Evolutionary conservation across 306 rosid species (phyloP), one percentile per base, ranked within the genome.

Genomic region (Benincasa hispida): DNA sequence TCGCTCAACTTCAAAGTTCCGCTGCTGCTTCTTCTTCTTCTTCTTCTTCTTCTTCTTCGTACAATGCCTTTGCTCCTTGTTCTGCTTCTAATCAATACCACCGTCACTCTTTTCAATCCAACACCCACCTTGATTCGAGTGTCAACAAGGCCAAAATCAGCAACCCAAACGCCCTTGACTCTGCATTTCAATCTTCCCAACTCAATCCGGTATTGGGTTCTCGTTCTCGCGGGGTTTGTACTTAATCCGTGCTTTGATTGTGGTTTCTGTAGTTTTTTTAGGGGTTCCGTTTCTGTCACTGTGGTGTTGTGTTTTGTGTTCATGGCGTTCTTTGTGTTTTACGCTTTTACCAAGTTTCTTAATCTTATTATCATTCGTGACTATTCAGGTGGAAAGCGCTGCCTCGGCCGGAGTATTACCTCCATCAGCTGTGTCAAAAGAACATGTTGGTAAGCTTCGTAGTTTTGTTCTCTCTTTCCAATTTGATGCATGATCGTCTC

Each of bases 1-100:
- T 91, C 78, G 87, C 97, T 81, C 96, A 86, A 35, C 81, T 77
- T 50, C 77, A 37, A 8, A 27, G 45, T 28, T 27, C 80, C 9
- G 24, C 80, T 76, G 37, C 77, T 37, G 3, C 45, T 8, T 37
- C 42, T 37, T 37, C 42, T 37, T 37, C 41, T 35, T 35, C 41
- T 35, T 35, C 41, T 35, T 35, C 79, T 17, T 78, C 85, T 65
- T 42, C 84, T 12, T 59, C 87, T 12, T 56, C 85, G 35, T 57
- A 62, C 25, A 7, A 41, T 25, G 11, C 69, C 48, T 24, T 72
- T 3, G 10, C 41, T 51, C 51, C 59, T 2, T 39, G 61, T 53
- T 35, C 68, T 24, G 72, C 73, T 76, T 76, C 45, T 19, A 77
- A 54, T 74, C 66, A 34, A 74, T 5, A 54, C 18, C 48, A 28